Conservation (phyloP, 495 filamentous ascomycete genomes). For the Talaromyces proteolyticus region DNA sequence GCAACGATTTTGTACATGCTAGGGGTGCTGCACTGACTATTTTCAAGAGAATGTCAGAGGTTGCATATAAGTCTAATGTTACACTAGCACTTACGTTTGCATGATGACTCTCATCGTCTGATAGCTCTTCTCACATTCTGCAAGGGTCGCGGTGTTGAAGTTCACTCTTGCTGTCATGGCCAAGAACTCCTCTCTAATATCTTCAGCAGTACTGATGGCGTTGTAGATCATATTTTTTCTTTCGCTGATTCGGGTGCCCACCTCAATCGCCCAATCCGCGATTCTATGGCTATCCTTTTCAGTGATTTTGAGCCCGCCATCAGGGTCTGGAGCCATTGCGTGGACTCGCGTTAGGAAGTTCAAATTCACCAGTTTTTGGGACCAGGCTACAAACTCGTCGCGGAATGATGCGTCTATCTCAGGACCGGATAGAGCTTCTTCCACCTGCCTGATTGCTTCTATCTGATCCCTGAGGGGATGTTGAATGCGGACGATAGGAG, state of each 20-base stretch:
- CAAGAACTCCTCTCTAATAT: not conserved
- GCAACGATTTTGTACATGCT: not conserved
- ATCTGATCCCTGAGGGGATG: not conserved
- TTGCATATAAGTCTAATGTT: not conserved
- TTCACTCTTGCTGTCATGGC: too few relatives aligned
- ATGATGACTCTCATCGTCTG: too few relatives aligned
- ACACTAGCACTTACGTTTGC: too few relatives aligned
- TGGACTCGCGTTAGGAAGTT: not conserved
- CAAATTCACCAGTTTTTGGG: not conserved
- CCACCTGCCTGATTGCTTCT: slow-evolving; percentile 3
- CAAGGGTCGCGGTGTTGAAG: too few relatives aligned
- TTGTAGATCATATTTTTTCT: not conserved
- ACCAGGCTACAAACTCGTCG: not conserved
- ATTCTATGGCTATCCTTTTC: slow-evolving; percentile 1
- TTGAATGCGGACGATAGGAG: not conserved
- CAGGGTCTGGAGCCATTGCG: not conserved
- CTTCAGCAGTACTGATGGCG: not conserved
- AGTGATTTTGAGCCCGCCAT: not conserved
- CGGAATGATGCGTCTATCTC: not conserved
- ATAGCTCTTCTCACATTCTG: too few relatives aligned
- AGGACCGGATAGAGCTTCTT: not conserved
- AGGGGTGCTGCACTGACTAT: not conserved
- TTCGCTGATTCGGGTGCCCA: not conserved
- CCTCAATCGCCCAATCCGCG: slow-evolving; percentile 3
- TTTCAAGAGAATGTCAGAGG: not conserved